phyloP scores from a whole-genome alignment of 1,284 basidiomycete species.

The Gomphus bonarii region DNA sequence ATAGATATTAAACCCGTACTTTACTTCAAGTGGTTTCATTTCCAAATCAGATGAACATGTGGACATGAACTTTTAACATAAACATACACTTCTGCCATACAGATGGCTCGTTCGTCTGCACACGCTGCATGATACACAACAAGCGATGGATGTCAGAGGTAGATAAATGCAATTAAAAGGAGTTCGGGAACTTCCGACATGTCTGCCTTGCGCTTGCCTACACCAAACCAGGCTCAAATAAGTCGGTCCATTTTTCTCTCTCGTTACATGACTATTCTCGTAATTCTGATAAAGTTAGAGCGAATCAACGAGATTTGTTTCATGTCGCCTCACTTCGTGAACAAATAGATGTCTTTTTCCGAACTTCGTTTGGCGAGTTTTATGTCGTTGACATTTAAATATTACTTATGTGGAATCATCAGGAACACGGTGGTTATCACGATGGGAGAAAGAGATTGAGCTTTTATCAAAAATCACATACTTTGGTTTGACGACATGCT shows the following conservation, averaged over 20 bases:
- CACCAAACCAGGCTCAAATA: constrained; percentile 78
- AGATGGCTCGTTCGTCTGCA: constrained; percentile 34
- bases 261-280: neutral
- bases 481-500: constrained; percentile 66
- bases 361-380: constrained; percentile 66
- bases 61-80: neutral
- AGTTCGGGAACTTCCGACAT: constrained; percentile 1
- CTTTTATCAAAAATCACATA: constrained; percentile 63
- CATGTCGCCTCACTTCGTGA: constrained; percentile 70
- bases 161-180: constrained; percentile 26
- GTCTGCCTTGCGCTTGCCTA: constrained; percentile 31
- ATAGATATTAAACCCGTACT: neutral
- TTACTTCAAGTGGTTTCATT: neutral
- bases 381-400: neutral
- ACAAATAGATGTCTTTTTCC: constrained; percentile 63
- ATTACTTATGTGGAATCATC: neutral
- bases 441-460: constrained; percentile 75
- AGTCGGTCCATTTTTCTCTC: constrained; percentile 38
- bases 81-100: constrained; percentile 63
- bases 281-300: constrained; percentile 48
- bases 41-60: neutral
- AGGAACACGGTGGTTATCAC: constrained; percentile 83
- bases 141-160: too few relatives aligned
- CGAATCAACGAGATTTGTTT: constrained; percentile 77
- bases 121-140: constrained; percentile 27